Base-by-base conservation (phyloP, 306 rosid species). In the Dicorynia guianensis region DNA sequence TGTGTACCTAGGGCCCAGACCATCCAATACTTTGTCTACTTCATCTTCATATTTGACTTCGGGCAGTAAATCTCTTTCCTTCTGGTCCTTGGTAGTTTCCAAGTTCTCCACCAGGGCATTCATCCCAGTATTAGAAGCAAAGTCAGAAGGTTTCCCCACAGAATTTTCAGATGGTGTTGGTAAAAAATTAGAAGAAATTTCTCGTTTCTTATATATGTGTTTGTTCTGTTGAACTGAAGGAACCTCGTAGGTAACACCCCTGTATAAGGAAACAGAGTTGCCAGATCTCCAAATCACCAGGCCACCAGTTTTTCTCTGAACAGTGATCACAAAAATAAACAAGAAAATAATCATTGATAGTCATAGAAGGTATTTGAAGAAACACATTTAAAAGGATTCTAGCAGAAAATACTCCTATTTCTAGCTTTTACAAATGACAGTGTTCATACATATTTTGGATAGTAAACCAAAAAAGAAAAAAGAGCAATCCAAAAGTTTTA, bases 261-360 rank as follows among this genome's bases (percentile, higher is more conserved):
- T 87, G 83, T 92, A 95, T 34, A 95, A 85, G 65, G 97, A 92
- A 84, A 95, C 85, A 20, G 97, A 92, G 70, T 90, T 90, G 71
- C 99, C 99, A 10, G 99, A 95, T 80, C 99, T 87, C 99, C 99
- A 95, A 68, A 95, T 78, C 78, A 95, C 97, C 85, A 95, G 75
- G 43, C 99, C 99, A 73, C 99, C 99, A 43, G 99, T 95, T 88
- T 92, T 95, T 74, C 93, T 90, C 99, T 95, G 91, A 74, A 80
- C 69, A 69, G 30, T 67, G 40, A 69, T 70, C 63, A 40, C 8
- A 82, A 71, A 67, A 61, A 74, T 66, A 57, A 75, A 63, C 75
- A 70, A 63, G 66, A 77, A 62, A 15, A 58, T 20, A 72, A 61
- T 61, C 50, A 76, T 39, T 56, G 25, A 72, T 63, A 18, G 18